Evolutionary conservation across 305 asterid species (phyloP).

Genomic region (Andrographis paniculata): DNA sequence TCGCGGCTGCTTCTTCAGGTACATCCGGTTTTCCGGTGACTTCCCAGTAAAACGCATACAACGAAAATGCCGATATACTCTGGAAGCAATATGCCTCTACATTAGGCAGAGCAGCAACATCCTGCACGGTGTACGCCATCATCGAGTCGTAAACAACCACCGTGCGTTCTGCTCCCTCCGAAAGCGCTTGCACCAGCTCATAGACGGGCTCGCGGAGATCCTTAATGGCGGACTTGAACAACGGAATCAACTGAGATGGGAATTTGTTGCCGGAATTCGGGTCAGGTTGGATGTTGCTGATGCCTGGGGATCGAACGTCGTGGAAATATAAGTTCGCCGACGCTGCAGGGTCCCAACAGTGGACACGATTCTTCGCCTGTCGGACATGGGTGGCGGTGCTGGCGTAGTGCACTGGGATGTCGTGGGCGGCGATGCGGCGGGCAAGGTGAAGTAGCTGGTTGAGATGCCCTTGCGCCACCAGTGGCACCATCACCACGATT

Average conservation of each 20-base stretch:
- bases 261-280: background rate
- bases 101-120: background rate
- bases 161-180: background rate
- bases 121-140: constrained; percentile 6
- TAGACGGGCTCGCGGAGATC: constrained; percentile 1
- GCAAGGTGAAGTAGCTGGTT: constrained; percentile 40
- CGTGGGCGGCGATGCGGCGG: constrained; percentile 21
- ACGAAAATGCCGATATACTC: background rate
- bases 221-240: background rate
- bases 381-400: constrained; percentile 1
- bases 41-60: background rate
- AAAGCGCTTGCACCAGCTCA: background rate
- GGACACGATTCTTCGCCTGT: background rate
- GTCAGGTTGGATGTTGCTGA: background rate
- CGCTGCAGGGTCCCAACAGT: background rate
- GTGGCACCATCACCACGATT: constrained; percentile 30
- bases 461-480: constrained; percentile 39
- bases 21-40: background rate
- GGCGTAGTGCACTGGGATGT: constrained; percentile 30
- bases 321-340: background rate
- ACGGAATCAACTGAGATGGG: constrained; percentile 1
- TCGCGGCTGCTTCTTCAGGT: background rate
- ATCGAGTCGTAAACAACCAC: constrained; percentile 1
- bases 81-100: constrained; percentile 3
- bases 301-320: background rate